phyloP scores from a whole-genome alignment of 23 red algal genomes.

The Cyanidiococcus yangmingshanensis region DNA sequence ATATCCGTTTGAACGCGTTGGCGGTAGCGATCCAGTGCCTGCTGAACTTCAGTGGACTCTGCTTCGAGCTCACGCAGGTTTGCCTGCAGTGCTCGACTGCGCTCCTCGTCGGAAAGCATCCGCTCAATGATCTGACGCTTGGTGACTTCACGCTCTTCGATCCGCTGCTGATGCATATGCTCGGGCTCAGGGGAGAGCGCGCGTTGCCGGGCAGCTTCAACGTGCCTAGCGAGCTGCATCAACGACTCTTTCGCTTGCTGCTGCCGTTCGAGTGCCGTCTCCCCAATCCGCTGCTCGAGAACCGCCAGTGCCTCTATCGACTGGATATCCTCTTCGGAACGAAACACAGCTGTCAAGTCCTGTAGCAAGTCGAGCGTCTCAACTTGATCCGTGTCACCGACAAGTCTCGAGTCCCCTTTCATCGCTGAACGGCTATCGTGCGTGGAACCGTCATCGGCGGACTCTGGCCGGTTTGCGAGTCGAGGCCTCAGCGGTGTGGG shows the following conservation, averaged over 20 bases:
- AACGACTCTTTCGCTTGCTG: neutral
- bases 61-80: constrained; percentile 4
- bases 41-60: neutral
- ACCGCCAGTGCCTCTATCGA: neutral
- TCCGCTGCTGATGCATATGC: constrained; percentile 4
- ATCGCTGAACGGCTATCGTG: neutral
- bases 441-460: neutral
- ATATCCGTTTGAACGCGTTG: constrained; percentile 6
- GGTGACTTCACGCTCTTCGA: neutral
- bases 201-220: constrained; percentile 3
- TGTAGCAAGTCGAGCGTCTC: neutral
- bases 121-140: neutral
- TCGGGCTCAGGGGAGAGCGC: neutral
- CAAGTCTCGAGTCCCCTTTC: neutral
- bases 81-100: neutral
- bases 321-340: neutral
- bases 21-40: neutral
- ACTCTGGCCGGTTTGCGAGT: neutral
- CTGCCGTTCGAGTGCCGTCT: neutral
- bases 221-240: neutral
- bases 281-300: neutral
- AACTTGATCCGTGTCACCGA: neutral
- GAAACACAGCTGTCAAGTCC: constrained; percentile 1
- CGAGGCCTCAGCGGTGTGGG: neutral
- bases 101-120: constrained; percentile 3